Evolutionary conservation across 1,284 basidiomycete species (phyloP), one percentile per base, ranked within the genome.

Genomic region (Calocybe gambosa): DNA sequence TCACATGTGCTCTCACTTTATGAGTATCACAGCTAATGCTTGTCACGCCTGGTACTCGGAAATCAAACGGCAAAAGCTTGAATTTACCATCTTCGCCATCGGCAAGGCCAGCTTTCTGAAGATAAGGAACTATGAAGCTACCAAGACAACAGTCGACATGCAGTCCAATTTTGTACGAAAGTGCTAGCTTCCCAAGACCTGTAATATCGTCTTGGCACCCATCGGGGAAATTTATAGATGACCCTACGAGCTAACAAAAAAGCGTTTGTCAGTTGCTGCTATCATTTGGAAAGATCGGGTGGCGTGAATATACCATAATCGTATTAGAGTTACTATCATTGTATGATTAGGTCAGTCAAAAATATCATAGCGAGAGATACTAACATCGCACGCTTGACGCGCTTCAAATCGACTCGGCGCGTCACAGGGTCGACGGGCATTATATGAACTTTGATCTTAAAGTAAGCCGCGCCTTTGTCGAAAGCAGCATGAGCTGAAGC

Each of bases 71-170:
- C 16, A 68, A 55, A 18, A 81, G 58, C 49, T 73, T 75, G 55
- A 72, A 81, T 50, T 66, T 69, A 16, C 75, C 77, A 35, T 70
- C 57, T 42, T 73, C 67, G 1, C 78, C 78, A 7, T 67, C 64
- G 2, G 78, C 61, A n/a, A 80, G 62, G 13, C 78, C 77, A 20
- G 75, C 65, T 43, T 65, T 63, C 55, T 89, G 85, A 31, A 96
- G 74, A 74, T 91, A 97, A 0, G 93, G 89, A 53, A 96, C 78
- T 55, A 96, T 86, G 67, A 96, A 95, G 43, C 86, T 89, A 1
- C 93, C 93, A 13, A 96, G 73, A 63, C 93, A 96, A 64, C 91
- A 93, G 57, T 94, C 91, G 50, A 96, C 94, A 63, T 99, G 96
- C 20, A 97, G 67, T 1, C 93, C 91, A 46, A 94, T 75, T 18